Evolutionary conservation across 768 basidiomycete species (phyloP).

Genomic region (Suillus weaverae): DNA sequence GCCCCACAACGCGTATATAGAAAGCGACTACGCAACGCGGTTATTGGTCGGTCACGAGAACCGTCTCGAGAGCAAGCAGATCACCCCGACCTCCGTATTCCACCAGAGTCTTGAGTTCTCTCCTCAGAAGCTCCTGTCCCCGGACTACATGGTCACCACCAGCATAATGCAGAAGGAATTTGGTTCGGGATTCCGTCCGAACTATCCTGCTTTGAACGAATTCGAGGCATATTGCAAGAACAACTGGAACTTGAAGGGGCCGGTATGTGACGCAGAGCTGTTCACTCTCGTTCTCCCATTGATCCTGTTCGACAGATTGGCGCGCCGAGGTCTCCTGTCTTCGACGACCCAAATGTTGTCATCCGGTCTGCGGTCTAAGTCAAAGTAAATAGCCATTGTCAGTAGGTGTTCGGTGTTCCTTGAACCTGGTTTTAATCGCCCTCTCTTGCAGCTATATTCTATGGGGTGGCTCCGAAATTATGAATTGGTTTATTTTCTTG

Average conservation of each 20-base stretch:
- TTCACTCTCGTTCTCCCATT: no score
- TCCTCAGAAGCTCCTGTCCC: neutral
- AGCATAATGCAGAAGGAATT: neutral
- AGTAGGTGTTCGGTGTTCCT: neutral
- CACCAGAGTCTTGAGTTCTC: conserved; percentile 5
- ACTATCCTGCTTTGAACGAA: neutral
- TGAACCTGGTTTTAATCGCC: neutral
- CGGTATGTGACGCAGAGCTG: neutral
- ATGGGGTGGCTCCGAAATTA: no score
- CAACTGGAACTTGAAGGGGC: neutral
- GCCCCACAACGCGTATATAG: conserved; percentile 9
- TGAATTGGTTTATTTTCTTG: no score
- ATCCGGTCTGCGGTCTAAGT: neutral
- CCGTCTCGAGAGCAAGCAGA: conserved; percentile 6
- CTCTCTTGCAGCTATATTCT: no score
- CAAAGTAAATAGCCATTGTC: neutral
- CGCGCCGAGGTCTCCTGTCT: no score
- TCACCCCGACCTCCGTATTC: conserved; percentile 1
- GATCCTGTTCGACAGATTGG: no score
- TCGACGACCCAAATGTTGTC: no score
- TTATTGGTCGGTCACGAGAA: conserved; percentile 5
- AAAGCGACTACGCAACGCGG: neutral
- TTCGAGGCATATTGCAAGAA: conserved; percentile 2
- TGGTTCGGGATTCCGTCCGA: neutral
- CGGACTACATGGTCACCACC: conserved; percentile 6